Conservation (phyloP, 306 rosid genomes). For the Pterocarpus santalinus region DNA sequence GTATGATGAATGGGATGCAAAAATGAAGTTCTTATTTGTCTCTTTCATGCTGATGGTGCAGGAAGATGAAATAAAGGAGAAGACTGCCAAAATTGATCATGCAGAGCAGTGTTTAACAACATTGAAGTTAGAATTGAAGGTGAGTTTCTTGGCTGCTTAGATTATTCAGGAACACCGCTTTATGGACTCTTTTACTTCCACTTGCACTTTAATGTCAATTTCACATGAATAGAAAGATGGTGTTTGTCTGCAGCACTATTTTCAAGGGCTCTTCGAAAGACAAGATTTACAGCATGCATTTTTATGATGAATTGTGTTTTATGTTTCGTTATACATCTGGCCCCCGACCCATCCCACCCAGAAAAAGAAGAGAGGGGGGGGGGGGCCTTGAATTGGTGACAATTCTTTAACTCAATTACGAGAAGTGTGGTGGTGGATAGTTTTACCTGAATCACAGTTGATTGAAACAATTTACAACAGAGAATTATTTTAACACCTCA, state of each 20-base stretch:
- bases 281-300: too few species aligned
- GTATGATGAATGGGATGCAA: conserved; percentile 15
- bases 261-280: background rate
- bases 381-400: too few species aligned
- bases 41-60: conserved; percentile 47
- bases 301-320: too few species aligned
- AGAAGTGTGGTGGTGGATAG: too few species aligned
- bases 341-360: too few species aligned
- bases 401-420: too few species aligned
- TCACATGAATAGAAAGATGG: too few species aligned
- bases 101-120: conserved; percentile 77
- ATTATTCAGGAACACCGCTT: conserved; percentile 5
- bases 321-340: too few species aligned
- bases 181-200: background rate
- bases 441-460: background rate
- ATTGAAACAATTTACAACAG: background rate
- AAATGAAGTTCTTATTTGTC: background rate
- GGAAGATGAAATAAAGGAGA: conserved; percentile 74
- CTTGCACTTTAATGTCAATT: too few species aligned
- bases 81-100: conserved; percentile 62
- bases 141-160: conserved; percentile 44
- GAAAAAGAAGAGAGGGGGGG: too few species aligned
- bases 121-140: conserved; percentile 70
- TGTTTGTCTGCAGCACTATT: background rate
- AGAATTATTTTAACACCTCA: too few species aligned